Base-by-base conservation (phyloP, 2,329 filamentous ascomycete species). In the Microcyclospora tardicrescens region DNA sequence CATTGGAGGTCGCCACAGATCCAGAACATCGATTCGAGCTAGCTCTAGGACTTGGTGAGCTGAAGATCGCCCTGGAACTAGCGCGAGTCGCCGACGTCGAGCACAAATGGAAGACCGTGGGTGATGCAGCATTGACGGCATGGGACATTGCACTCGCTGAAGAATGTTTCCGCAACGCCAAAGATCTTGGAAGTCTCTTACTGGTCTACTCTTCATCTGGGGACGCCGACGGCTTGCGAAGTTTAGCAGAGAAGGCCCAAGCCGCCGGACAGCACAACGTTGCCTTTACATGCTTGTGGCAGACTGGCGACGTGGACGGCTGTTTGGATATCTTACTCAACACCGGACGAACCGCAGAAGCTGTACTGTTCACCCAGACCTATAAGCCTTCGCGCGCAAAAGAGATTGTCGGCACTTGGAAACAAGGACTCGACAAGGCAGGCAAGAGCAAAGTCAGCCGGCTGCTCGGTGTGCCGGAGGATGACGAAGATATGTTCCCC, bases 51-150 rank as follows among this genome's bases (percentile, higher is more conserved):
- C 71, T 98, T 33, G 84, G 81, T 52, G 81, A 91, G 46, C 75
- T 96, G 11, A 75, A 87, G 31, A 83, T 89, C 54, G 89, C 89
- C 1, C 72, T 94, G 2, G 79, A 86, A 43, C 77, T 96, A 36
- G 89, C 91, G 6, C 74, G 79, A 31, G 72, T 82, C 59, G 82
- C 85, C 10, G 81, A 95, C 47, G 83, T 79, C 1, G 91, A 96
- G 60, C 89, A 96, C 65, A 94, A 94, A 65, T 98, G 91, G 91
- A 96, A 96, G 72, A 87, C 78, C 3, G 84, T 98, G 4, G 91
- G 91, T 43, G 91, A 98, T 52, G 83, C 87, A 1, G 91, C 91
- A 1, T 73, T 98, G 31, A 66, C 77, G 9, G 80, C 69, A 1
- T 98, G 89, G 91, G 80, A 98, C 53, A 72, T 98, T 28, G 70